These are phyloP conservation scores for Nemania abortiva DNA, from an alignment of 2,329 filamentous ascomycete genomes.

Conservation along the genomic window DNA sequence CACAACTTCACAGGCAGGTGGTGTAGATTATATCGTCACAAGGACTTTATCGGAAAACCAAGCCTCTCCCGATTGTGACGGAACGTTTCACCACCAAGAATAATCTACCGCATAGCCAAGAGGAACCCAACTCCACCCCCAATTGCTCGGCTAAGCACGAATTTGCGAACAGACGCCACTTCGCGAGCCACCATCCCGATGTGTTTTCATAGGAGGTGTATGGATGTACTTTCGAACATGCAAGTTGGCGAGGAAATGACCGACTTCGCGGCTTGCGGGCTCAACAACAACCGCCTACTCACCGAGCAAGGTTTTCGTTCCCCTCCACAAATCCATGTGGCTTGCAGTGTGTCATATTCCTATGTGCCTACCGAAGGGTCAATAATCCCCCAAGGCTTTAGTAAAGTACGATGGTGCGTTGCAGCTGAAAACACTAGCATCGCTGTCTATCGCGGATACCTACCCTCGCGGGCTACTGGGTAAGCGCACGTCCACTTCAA, in stretches of 20 bases:
- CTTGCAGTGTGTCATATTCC: conserved; percentile 23
- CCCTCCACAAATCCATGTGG: conserved; percentile 18
- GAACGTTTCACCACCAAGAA: conserved; percentile 19
- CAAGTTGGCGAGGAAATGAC: conserved; percentile 1
- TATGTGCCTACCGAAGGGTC: conserved; percentile 8
- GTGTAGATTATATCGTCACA: background rate
- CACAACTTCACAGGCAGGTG: background rate
- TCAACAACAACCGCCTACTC: background rate
- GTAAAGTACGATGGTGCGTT: conserved; percentile 15
- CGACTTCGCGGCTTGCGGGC: background rate
- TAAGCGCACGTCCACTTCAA: background rate
- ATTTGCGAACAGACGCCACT: conserved; percentile 15
- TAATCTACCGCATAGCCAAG: conserved; percentile 17
- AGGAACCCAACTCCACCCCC: conserved; percentile 12
- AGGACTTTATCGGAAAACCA: conserved; percentile 6
- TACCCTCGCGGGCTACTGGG: conserved; percentile 7
- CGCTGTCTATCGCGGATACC: conserved; percentile 7
- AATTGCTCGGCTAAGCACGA: conserved; percentile 18
- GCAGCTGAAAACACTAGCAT: conserved; percentile 31
- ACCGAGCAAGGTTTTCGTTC: background rate
- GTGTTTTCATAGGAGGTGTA: background rate
- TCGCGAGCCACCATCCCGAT: conserved; percentile 14
- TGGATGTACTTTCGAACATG: background rate
- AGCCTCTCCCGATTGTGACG: background rate
- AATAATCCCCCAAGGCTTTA: background rate